phyloP scores from a whole-genome alignment of 306 rosid genomes.

The Sphenostylis stenocarpa region DNA sequence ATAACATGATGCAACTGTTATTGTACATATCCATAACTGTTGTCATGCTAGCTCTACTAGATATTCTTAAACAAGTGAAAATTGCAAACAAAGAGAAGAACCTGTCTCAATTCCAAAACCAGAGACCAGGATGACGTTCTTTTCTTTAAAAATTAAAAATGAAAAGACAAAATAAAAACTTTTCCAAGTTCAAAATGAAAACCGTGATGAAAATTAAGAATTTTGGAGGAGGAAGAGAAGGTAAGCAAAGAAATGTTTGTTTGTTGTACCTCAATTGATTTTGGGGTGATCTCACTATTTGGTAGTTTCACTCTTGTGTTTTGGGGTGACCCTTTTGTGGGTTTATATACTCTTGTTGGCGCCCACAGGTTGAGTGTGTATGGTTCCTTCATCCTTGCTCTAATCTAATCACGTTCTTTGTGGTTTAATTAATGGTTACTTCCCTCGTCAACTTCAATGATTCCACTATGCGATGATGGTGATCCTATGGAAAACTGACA shows the following conservation, averaged over 20 bases:
- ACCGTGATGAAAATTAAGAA: neutral
- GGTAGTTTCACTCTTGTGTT: slow-evolving; percentile 9
- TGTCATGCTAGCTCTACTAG: slow-evolving; percentile 39
- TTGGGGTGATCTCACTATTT: neutral
- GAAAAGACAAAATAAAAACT: neutral
- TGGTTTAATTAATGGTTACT: neutral
- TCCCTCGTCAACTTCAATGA: slow-evolving; percentile 49
- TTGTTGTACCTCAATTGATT: neutral
- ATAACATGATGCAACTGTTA: slow-evolving; percentile 18
- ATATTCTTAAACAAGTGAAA: neutral
- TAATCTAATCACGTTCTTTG: slow-evolving; percentile 32
- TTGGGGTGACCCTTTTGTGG: neutral
- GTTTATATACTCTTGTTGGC: slow-evolving; percentile 40
- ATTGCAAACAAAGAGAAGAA: neutral
- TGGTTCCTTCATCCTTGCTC: slow-evolving; percentile 13
- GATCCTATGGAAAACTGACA: neutral
- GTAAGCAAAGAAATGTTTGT: neutral
- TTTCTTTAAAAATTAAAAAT: neutral
- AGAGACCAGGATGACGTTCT: neutral
- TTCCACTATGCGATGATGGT: slow-evolving; percentile 19
- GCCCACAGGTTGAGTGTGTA: neutral
- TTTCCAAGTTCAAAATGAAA: neutral
- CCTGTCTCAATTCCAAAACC: slow-evolving; percentile 25
- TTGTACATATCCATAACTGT: slow-evolving; percentile 48
- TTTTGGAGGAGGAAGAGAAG: neutral